Evolutionary conservation across 2,329 filamentous ascomycete species (phyloP).

Genomic region (Penicillium sp.): DNA sequence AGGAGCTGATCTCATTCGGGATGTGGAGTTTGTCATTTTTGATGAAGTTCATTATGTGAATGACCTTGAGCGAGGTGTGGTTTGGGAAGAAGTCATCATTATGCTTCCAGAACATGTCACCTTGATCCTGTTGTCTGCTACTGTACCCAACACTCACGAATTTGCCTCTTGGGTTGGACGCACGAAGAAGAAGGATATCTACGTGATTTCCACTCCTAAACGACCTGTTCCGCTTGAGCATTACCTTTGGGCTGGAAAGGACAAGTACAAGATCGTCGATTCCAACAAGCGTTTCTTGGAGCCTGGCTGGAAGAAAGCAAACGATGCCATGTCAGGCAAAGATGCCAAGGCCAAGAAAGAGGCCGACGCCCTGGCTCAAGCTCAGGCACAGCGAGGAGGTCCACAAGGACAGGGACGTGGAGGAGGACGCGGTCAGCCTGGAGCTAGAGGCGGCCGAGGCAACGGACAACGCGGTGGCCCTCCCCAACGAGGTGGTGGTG

Average conservation of each 20-base stretch:
- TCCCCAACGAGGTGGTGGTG: constrained; percentile 45
- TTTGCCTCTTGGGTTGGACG: constrained; percentile 98
- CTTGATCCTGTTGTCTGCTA: constrained; percentile 91
- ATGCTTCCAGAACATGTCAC: constrained; percentile 98
- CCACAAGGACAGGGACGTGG: constrained; percentile 59
- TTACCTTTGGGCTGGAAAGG: constrained; percentile 92
- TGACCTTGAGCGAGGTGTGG: constrained; percentile 90
- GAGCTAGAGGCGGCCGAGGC: constrained; percentile 44
- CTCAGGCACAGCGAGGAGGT: constrained; percentile 57
- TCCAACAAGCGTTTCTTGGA: constrained; percentile 90
- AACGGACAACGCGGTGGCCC: constrained; percentile 49
- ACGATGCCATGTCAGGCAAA: constrained; percentile 77
- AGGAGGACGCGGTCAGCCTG: constrained; percentile 52
- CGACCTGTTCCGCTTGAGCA: constrained; percentile 93
- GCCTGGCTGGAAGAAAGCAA: constrained; percentile 92
- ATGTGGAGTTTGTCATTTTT: constrained; percentile 98
- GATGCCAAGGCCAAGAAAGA: constrained; percentile 66
- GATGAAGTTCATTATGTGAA: constrained; percentile 99
- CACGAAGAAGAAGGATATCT: constrained; percentile 98
- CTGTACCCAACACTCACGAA: constrained; percentile 95
- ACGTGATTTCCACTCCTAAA: constrained; percentile 97
- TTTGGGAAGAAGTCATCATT: constrained; percentile 99
- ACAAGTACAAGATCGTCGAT: constrained; percentile 92
- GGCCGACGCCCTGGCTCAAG: constrained; percentile 56
- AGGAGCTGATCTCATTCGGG: constrained; percentile 91